phyloP scores from a whole-genome alignment of 2,329 filamentous ascomycete genomes.

The Proliferodiscus dingleyae region DNA sequence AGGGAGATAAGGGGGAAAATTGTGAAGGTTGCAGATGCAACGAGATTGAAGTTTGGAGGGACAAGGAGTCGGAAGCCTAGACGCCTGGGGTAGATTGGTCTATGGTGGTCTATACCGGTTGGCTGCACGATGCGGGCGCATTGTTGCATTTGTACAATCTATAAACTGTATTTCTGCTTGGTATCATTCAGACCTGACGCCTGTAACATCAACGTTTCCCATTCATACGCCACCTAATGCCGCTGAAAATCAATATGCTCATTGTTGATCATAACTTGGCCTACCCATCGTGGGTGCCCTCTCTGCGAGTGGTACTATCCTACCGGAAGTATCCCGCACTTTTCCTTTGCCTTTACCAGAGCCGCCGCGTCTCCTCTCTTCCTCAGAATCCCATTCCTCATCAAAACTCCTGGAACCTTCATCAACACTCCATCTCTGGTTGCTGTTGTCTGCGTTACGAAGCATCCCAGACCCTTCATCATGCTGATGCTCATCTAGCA shows the following conservation, averaged over 20 bases:
- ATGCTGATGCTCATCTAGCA: constrained; percentile 48
- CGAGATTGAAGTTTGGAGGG: constrained; percentile 92
- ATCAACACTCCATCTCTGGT: constrained; percentile 27
- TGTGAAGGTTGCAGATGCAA: constrained; percentile 75
- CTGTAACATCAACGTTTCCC: constrained; percentile 15
- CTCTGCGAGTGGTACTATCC: constrained; percentile 48
- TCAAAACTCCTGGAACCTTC: constrained; percentile 21
- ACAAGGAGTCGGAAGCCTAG: constrained; percentile 80
- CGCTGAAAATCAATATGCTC: constrained; percentile 13
- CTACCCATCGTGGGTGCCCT: constrained; percentile 38
- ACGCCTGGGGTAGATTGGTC: constrained; percentile 51
- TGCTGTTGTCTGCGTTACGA: constrained; percentile 27
- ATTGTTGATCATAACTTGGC: constrained; percentile 12
- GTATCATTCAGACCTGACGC: constrained; percentile 20
- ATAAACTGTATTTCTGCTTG: constrained; percentile 14
- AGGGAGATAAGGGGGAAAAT: constrained; percentile 70
- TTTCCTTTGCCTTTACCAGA: constrained; percentile 32
- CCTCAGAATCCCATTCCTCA: constrained; percentile 42
- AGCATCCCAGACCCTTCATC: constrained; percentile 57
- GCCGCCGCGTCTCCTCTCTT: constrained; percentile 37
- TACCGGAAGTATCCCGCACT: constrained; percentile 46
- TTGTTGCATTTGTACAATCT: constrained; percentile 22
- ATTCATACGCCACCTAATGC: constrained; percentile 9
- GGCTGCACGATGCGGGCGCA: constrained; percentile 1
- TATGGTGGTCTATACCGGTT: background rate